Base-by-base conservation (phyloP, 2,329 filamentous ascomycete species). In the Fusarium foetens region DNA sequence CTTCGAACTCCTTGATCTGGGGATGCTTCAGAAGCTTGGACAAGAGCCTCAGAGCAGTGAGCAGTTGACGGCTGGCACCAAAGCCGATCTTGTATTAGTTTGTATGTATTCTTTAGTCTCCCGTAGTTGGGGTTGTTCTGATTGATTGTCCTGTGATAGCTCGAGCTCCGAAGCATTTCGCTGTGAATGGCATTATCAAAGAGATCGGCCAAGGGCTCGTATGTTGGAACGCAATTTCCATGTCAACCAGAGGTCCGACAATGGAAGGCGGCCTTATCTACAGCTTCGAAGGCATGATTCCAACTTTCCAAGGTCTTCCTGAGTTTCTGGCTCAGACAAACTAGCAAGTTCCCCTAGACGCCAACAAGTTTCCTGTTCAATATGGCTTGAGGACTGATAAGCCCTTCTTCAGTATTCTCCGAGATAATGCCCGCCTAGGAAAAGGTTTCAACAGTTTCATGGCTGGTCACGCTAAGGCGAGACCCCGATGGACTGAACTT, bases 371-470 rank as follows among this genome's bases (percentile, higher is more conserved):
- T 1, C 72, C 68, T 16, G 68, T 70, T 7, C 68, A 73, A 42
- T 63, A 71, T 41, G 65, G 68, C 3, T 16, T 73, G 11, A 60
- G 67, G 36, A 71, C 74, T n/a, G 68, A 76, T 19, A 79, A 78
- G 29, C 58, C 68, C 31, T 80, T 82, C 74, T 82, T 83, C 38
- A 79, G 68, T 6, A 77, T 80, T 6, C 67, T 80, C 16, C 75
- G 77, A 46, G 72, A 75, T 23, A 79, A 76, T n/a, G 71, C 78
- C 2, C 66, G 71, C 0, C 77, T 73, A 17, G 77, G 78, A 13
- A 76, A 75, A 39, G 76, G 76, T 21, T 83, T 83, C 58, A 79
- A 76, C 12, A 78, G 77, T 5, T 79, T 80, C 60, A 83, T 83
- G 81, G 75, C 77, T 19, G 79, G 79, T 1, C 77, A 79, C 51